Percentiles rank a stretch among this genome's conserved stretches.
phyloP scores from a whole-genome alignment of 352 stramenopile genomes.

The Phytopythium montanum region DNA sequence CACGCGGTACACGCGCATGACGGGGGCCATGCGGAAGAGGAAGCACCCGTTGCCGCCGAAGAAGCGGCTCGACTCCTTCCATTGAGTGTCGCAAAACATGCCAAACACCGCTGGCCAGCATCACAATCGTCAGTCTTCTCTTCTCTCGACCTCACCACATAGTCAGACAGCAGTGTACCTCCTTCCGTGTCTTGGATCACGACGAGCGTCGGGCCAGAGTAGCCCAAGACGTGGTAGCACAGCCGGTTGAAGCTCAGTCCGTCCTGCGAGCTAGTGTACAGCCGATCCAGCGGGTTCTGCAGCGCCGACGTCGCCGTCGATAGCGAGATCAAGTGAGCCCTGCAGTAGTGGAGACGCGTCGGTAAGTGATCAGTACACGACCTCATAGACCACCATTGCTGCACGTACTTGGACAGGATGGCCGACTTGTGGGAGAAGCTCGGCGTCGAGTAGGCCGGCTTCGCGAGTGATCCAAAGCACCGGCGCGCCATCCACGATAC shows the following conservation, averaged over 20 bases:
- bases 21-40: slow-evolving; percentile 63
- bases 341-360: slow-evolving; percentile 11
- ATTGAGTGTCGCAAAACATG: slow-evolving; percentile 84
- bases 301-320: slow-evolving; percentile 53
- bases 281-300: slow-evolving; percentile 50
- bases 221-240: slow-evolving; percentile 78
- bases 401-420: slow-evolving; percentile 61
- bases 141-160: neutral
- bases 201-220: slow-evolving; percentile 65
- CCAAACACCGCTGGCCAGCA: slow-evolving; percentile 63
- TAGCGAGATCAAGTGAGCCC: slow-evolving; percentile 61
- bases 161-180: slow-evolving; percentile 21
- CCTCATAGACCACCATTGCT: neutral
- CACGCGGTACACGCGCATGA: slow-evolving; percentile 61
- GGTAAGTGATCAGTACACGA: neutral
- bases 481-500: slow-evolving; percentile 63
- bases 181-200: slow-evolving; percentile 67
- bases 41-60: slow-evolving; percentile 84
- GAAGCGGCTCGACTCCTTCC: slow-evolving; percentile 77
- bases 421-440: slow-evolving; percentile 54
- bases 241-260: slow-evolving; percentile 83
- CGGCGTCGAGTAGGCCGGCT: slow-evolving; percentile 45
- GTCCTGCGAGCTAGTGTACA: slow-evolving; percentile 81
- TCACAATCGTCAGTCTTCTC: slow-evolving; percentile 1
- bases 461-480: slow-evolving; percentile 45